phyloP scores from a whole-genome alignment of 805 yeast genomes.

The Teunomyces funiuensis region DNA sequence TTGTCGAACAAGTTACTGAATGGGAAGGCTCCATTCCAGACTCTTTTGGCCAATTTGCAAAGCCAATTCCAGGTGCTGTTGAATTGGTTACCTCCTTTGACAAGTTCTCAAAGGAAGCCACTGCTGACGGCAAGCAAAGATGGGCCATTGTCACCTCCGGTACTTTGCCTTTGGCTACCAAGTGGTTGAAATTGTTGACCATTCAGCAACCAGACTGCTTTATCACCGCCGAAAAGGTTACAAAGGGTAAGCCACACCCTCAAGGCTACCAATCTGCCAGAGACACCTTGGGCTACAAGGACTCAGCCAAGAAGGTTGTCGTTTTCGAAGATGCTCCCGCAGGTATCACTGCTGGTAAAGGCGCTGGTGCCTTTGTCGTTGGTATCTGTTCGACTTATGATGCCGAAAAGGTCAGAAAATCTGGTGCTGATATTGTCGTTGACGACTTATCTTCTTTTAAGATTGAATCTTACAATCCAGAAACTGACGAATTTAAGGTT shows the following conservation, averaged over 20 bases:
- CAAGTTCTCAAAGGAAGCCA: slow-evolving; percentile 43
- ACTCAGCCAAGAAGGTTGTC: slow-evolving; percentile 42
- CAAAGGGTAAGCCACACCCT: slow-evolving; percentile 83
- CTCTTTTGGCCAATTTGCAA: slow-evolving; percentile 70
- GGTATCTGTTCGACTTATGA: slow-evolving; percentile 83
- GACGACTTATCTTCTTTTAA: slow-evolving; percentile 65
- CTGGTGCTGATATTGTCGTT: slow-evolving; percentile 83
- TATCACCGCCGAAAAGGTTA: slow-evolving; percentile 79
- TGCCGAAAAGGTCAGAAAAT: slow-evolving; percentile 62
- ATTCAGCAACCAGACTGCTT: slow-evolving; percentile 68
- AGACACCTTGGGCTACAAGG: slow-evolving; percentile 42
- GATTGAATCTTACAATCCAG: slow-evolving; percentile 50
- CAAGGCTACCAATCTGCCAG: slow-evolving; percentile 72
- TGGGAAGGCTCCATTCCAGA: slow-evolving; percentile 71
- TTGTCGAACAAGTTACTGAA: slow-evolving; percentile 59
- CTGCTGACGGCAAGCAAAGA: slow-evolving; percentile 47
- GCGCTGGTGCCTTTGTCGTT: slow-evolving; percentile 77
- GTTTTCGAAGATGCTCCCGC: slow-evolving; percentile 91
- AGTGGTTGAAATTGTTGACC: slow-evolving; percentile 70
- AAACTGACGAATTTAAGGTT: slow-evolving; percentile 40
- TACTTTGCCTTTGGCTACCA: slow-evolving; percentile 69
- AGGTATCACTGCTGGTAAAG: slow-evolving; percentile 80
- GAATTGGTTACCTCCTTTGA: slow-evolving; percentile 58
- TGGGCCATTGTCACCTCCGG: slow-evolving; percentile 93
- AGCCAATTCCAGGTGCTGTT: slow-evolving; percentile 74